Percentiles rank a stretch among this genome's conserved stretches.
Evolutionary conservation across 2,329 filamentous ascomycete genomes (phyloP).

Genomic region (Leptographium procerum): DNA sequence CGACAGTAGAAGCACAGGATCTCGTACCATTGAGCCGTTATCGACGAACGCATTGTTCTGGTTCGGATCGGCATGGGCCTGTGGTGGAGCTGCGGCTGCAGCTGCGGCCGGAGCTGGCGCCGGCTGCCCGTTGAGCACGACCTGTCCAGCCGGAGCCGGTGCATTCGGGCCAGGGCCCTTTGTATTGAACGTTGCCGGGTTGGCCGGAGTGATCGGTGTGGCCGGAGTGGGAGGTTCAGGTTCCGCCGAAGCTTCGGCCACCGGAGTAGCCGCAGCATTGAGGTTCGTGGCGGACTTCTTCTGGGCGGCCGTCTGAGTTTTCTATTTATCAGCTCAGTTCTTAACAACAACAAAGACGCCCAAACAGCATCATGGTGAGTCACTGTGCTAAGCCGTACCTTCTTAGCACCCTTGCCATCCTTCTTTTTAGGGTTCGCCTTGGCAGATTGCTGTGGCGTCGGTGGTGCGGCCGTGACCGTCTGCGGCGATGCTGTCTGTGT

Average conservation of each 20-base stretch:
- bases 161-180: slow-evolving; percentile 27
- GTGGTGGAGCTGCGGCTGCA: slow-evolving; percentile 31
- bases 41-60: slow-evolving; percentile 36
- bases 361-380: neutral
- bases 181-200: slow-evolving; percentile 36
- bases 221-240: slow-evolving; percentile 48
- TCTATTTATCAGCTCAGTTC: slow-evolving; percentile 7
- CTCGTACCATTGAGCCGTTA: slow-evolving; percentile 24
- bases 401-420: slow-evolving; percentile 51
- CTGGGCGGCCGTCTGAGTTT: slow-evolving; percentile 38
- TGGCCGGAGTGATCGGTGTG: slow-evolving; percentile 52
- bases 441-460: slow-evolving; percentile 61
- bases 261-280: slow-evolving; percentile 42
- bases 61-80: slow-evolving; percentile 33
- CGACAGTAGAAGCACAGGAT: too few relatives aligned
- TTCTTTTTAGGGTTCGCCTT: slow-evolving; percentile 74
- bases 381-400: slow-evolving; percentile 37
- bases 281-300: slow-evolving; percentile 52
- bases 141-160: slow-evolving; percentile 16
- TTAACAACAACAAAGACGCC: neutral
- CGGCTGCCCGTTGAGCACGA: slow-evolving; percentile 31
- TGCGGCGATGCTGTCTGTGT: slow-evolving; percentile 51
- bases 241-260: slow-evolving; percentile 43
- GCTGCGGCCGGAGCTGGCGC: slow-evolving; percentile 31
- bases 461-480: slow-evolving; percentile 54